Evolutionary conservation across 768 basidiomycete species (phyloP).

Genomic region (Termitomyces sp.): DNA sequence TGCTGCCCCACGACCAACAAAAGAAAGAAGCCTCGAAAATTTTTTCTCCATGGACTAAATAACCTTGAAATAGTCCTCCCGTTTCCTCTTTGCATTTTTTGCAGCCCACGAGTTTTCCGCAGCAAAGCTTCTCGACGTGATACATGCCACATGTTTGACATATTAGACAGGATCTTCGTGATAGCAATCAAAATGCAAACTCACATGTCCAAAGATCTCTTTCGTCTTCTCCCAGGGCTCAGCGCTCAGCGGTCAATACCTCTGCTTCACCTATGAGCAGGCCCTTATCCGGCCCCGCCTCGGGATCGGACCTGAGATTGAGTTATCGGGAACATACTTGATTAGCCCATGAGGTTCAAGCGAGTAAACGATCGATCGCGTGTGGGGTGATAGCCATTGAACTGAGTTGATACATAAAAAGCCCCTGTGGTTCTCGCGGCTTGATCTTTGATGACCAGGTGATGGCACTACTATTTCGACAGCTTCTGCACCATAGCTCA

Average conservation of each 20-base stretch:
- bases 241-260: no score
- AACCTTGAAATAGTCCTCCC: background rate
- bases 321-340: background rate
- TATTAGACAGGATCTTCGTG: constrained; percentile 1
- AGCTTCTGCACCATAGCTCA: no score
- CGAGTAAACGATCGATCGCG: background rate
- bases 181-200: background rate
- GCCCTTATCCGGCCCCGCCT: background rate
- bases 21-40: background rate
- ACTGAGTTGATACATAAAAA: background rate
- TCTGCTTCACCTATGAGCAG: background rate
- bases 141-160: background rate
- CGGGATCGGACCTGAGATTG: background rate
- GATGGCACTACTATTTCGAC: background rate
- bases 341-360: background rate
- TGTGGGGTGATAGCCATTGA: background rate
- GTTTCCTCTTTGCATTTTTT: background rate
- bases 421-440: background rate
- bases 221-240: background rate
- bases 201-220: background rate
- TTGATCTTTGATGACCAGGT: background rate
- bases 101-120: background rate
- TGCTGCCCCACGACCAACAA: background rate
- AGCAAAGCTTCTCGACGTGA: background rate
- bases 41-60: background rate